Conservation (phyloP, 495 filamentous ascomycete genomes). For the Penicillium antarcticum region DNA sequence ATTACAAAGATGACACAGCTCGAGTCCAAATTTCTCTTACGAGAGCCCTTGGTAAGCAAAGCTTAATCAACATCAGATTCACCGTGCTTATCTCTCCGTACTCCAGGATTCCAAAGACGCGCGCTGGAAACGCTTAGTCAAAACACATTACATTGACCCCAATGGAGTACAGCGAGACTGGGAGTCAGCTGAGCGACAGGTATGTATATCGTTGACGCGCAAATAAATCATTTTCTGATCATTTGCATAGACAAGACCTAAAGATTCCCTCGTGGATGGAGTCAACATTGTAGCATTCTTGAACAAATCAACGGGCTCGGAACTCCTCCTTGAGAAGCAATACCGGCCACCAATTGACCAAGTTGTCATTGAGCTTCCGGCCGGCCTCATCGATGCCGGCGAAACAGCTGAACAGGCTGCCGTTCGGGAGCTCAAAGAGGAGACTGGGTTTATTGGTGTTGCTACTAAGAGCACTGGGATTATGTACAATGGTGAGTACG, state of each 20-base stretch:
- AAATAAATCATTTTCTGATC: no score
- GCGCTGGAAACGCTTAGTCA: constrained; percentile 63
- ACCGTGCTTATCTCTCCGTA: background rate
- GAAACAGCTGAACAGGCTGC: constrained; percentile 70
- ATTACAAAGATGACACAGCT: background rate
- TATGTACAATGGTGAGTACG: constrained; percentile 79
- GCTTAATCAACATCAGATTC: background rate
- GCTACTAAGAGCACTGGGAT: constrained; percentile 62
- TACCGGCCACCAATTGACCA: constrained; percentile 73
- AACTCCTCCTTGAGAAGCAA: constrained; percentile 75
- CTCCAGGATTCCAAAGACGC: constrained; percentile 47
- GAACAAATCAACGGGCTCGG: constrained; percentile 58
- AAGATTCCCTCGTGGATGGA: constrained; percentile 65
- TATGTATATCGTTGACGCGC: constrained; percentile 1
- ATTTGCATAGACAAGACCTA: constrained; percentile 50
- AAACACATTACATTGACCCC: constrained; percentile 65
- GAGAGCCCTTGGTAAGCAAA: constrained; percentile 2
- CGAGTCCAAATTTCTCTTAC: constrained; percentile 1
- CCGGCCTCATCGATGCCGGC: constrained; percentile 72
- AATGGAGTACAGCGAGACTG: constrained; percentile 60
- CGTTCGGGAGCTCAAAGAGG: constrained; percentile 75
- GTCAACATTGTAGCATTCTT: constrained; percentile 81
- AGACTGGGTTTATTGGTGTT: constrained; percentile 75
- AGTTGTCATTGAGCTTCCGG: constrained; percentile 70
- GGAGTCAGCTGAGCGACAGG: constrained; percentile 69